Evolutionary conservation across 148 eudicot species (phyloP).

Genomic region (Vaccinium myrtillus): DNA sequence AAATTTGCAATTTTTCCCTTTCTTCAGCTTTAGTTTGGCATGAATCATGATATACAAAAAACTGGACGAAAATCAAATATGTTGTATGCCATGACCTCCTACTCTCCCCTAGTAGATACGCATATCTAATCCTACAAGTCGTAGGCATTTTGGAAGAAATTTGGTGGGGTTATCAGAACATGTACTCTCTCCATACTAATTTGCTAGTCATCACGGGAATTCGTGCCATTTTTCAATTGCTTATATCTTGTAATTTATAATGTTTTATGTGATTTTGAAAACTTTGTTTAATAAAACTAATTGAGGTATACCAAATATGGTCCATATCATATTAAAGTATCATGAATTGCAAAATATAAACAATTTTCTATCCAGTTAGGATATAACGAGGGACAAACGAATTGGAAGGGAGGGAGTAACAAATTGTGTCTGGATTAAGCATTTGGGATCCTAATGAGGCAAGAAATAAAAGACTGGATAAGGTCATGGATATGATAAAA

Average conservation of each 20-base stretch:
- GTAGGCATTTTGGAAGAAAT: not conserved
- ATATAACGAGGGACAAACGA: no score
- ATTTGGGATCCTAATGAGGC: not conserved
- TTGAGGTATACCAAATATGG: no score
- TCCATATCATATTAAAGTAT: no score
- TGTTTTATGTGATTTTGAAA: no score
- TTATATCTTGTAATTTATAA: no score
- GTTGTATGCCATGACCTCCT: constrained; percentile 9
- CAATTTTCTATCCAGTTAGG: no score
- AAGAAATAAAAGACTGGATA: not conserved
- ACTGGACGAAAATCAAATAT: not conserved
- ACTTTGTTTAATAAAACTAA: no score
- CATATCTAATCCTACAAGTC: not conserved
- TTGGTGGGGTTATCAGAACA: not conserved
- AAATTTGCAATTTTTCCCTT: not conserved
- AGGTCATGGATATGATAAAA: not conserved
- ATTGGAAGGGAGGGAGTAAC: no score
- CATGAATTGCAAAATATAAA: no score
- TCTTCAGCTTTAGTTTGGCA: constrained; percentile 1
- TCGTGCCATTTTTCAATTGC: no score
- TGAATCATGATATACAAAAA: not conserved
- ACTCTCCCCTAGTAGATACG: not conserved
- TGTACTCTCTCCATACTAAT: no score
- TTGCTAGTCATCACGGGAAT: no score
- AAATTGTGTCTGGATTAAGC: not conserved